Evolutionary conservation across 73 alveolate species (phyloP).

Genomic region (Breviolum minutum): DNA sequence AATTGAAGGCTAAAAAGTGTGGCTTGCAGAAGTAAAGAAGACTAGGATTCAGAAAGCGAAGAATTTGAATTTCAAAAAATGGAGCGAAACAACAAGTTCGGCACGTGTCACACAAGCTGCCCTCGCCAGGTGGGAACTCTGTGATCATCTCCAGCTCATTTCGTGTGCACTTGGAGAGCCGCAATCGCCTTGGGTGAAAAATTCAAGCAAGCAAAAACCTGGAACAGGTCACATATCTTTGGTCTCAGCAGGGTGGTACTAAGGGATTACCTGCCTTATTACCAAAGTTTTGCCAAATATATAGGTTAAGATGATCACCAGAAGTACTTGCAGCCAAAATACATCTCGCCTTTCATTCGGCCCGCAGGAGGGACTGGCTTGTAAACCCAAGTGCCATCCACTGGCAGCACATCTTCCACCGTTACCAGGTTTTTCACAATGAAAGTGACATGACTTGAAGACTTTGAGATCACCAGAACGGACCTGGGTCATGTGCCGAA

Average conservation of each 20-base stretch:
- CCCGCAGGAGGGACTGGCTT: slow-evolving; percentile 93
- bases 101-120: slow-evolving; percentile 58
- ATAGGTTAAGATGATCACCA: background rate
- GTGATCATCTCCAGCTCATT: slow-evolving; percentile 91
- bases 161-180: slow-evolving; percentile 82
- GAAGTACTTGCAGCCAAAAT: background rate
- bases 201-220: too few species aligned
- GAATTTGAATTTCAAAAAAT: background rate
- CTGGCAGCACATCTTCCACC: slow-evolving; percentile 77
- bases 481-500: background rate
- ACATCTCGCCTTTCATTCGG: slow-evolving; percentile 81
- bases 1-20: background rate
- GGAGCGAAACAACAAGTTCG: background rate
- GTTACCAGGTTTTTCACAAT: slow-evolving; percentile 76
- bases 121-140: slow-evolving; percentile 86
- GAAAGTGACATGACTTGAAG: slow-evolving; percentile 48
- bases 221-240: too few species aligned
- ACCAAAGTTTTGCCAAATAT: background rate
- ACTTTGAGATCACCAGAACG: slow-evolving; percentile 52
- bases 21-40: background rate
- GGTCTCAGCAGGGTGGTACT: too few species aligned
- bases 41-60: background rate
- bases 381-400: slow-evolving; percentile 74
- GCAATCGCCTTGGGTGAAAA: slow-evolving; percentile 29
- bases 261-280: too few species aligned